Percentiles rank a stretch among this genome's conserved stretches.
Evolutionary conservation across 495 filamentous ascomycete species (phyloP).

Genomic region (Hypoxylon intermedium): DNA sequence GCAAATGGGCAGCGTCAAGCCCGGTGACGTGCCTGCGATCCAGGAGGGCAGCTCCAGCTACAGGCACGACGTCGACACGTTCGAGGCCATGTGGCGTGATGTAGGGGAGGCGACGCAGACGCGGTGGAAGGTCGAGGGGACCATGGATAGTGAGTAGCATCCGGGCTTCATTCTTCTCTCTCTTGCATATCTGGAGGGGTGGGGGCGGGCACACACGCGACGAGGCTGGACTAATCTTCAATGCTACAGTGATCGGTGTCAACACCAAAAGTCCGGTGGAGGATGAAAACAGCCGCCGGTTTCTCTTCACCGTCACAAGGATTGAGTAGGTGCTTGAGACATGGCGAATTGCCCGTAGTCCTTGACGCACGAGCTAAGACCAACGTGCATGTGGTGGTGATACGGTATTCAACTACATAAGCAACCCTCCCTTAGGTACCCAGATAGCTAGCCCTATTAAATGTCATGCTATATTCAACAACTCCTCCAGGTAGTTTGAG

Average conservation of each 20-base stretch:
- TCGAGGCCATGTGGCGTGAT: conserved; percentile 59
- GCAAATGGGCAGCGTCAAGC: conserved; percentile 52
- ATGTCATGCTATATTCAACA: too few species aligned
- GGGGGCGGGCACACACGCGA: too few species aligned
- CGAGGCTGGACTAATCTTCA: too few species aligned
- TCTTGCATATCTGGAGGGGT: too few species aligned
- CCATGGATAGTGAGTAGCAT: conserved; percentile 9
- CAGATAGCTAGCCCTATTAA: too few species aligned
- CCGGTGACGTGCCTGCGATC: conserved; percentile 41
- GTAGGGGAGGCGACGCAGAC: conserved; percentile 55
- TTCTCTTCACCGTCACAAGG: conserved; percentile 27
- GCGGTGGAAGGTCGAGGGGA: conserved; percentile 50
- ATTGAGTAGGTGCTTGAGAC: conserved; percentile 8
- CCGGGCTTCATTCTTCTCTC: too few species aligned
- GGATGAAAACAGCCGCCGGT: conserved; percentile 12
- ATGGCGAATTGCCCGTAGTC: not conserved
- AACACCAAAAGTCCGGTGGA: conserved; percentile 29
- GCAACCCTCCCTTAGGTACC: too few species aligned
- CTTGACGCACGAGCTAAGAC: too few species aligned
- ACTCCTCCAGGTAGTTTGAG: too few species aligned
- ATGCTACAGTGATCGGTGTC: conserved; percentile 7
- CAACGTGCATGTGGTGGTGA: not conserved
- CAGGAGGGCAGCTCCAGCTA: conserved; percentile 42
- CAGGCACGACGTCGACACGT: conserved; percentile 57
- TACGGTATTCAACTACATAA: too few species aligned